A percentile compares a stretch with the other conserved stretches of the same genome.
Conservation (phyloP, 805 yeast species). For the Yarrowia bubula region DNA sequence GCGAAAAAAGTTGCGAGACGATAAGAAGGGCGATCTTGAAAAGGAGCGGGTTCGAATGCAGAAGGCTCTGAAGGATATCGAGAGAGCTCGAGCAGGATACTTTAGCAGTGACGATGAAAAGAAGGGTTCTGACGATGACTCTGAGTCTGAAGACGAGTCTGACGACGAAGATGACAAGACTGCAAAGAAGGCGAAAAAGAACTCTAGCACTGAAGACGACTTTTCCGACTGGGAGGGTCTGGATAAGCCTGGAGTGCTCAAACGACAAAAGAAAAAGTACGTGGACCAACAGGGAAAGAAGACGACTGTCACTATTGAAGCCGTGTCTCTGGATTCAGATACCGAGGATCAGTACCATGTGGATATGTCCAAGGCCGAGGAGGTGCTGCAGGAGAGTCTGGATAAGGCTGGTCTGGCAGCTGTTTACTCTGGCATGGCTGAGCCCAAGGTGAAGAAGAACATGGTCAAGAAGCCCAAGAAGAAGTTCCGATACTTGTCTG, state of each 20-base stretch:
- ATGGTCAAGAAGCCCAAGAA: constrained; percentile 24
- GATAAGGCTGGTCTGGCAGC: constrained; percentile 83
- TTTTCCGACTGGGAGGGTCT: constrained; percentile 45
- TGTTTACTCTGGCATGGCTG: constrained; percentile 16
- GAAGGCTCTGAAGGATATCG: constrained; percentile 44
- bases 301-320: constrained; percentile 58
- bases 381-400: constrained; percentile 70
- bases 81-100: constrained; percentile 30
- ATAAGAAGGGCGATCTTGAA: constrained; percentile 62
- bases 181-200: not conserved
- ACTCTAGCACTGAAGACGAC: constrained; percentile 38
- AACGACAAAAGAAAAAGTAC: constrained; percentile 46
- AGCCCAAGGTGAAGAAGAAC: constrained; percentile 21
- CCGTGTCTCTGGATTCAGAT: constrained; percentile 50
- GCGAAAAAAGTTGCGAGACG: constrained; percentile 67
- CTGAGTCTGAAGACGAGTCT: constrained; percentile 27
- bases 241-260: constrained; percentile 46
- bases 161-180: not conserved
- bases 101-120: constrained; percentile 34
- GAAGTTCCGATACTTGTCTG: constrained; percentile 25
- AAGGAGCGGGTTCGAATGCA: constrained; percentile 61
- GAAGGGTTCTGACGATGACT: constrained; percentile 34
- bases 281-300: constrained; percentile 42
- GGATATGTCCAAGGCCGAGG: constrained; percentile 62
- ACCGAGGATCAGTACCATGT: constrained; percentile 57